These are phyloP conservation scores for Fusarium sp. DNA, from an alignment of 2,329 filamentous ascomycete genomes.

Conservation along the genomic window DNA sequence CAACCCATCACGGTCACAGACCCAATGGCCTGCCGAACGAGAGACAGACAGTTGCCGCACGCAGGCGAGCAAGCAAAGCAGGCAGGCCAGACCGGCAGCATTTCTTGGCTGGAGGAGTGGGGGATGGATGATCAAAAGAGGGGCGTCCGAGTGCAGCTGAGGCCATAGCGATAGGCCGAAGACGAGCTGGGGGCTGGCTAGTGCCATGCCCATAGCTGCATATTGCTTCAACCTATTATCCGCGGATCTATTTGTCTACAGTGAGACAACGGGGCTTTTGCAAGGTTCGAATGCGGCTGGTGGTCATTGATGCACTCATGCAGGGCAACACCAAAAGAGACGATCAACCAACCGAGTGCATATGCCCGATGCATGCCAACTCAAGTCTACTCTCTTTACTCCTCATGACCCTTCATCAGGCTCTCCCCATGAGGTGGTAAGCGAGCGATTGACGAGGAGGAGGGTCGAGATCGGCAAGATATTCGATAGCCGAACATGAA, in stretches of 20 bases:
- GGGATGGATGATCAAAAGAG: constrained; percentile 25
- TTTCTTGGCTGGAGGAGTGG: constrained; percentile 3
- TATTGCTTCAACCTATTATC: background rate
- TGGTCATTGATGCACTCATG: constrained; percentile 26
- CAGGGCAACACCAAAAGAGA: constrained; percentile 21
- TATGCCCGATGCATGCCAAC: constrained; percentile 40
- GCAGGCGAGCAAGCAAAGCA: background rate
- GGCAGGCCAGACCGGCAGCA: background rate
- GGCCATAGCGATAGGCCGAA: constrained; percentile 31
- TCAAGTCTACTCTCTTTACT: background rate
- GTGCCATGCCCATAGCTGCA: constrained; percentile 28
- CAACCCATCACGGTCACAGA: background rate
- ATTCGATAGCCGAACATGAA: constrained; percentile 30
- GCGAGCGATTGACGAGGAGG: constrained; percentile 9
- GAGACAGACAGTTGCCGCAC: background rate
- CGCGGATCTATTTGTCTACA: constrained; percentile 30
- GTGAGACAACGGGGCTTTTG: constrained; percentile 29
- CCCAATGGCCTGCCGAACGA: background rate
- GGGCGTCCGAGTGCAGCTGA: constrained; percentile 19
- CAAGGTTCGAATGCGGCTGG: constrained; percentile 13
- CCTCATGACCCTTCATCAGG: constrained; percentile 11
- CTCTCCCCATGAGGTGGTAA: constrained; percentile 21
- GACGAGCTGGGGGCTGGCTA: constrained; percentile 14
- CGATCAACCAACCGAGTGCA: constrained; percentile 32
- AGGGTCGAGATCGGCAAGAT: constrained; percentile 21